Conservation (phyloP, 306 rosid genomes). For the Vachellia collinsii region DNA sequence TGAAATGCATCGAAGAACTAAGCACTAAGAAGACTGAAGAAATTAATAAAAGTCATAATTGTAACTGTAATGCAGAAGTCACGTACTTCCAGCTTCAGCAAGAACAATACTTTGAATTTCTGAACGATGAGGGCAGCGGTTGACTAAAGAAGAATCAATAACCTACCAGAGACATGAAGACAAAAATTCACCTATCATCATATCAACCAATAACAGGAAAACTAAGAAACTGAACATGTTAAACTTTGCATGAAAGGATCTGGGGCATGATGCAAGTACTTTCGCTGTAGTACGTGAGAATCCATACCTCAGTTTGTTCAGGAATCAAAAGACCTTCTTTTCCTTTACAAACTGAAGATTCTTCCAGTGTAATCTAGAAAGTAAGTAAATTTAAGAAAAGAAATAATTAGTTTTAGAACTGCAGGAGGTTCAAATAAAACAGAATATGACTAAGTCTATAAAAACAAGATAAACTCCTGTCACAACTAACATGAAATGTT, state of each 20-base stretch:
- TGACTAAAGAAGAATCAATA: constrained; percentile 51
- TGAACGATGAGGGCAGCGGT: constrained; percentile 92
- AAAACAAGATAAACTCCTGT: constrained; percentile 20
- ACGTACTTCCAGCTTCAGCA: constrained; percentile 73
- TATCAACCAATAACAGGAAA: constrained; percentile 24
- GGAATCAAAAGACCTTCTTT: constrained; percentile 86
- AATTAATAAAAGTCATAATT: constrained; percentile 1
- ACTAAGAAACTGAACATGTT: not conserved
- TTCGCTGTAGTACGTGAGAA: constrained; percentile 20
- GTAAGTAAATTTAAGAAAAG: constrained; percentile 24
- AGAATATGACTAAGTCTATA: not conserved
- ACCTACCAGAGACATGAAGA: constrained; percentile 49
- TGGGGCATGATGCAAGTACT: constrained; percentile 20
- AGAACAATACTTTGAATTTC: constrained; percentile 88
- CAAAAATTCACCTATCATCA: not conserved
- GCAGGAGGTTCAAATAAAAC: not conserved
- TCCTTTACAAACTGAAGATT: constrained; percentile 64
- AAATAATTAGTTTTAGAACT: constrained; percentile 22
- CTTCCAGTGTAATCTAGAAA: constrained; percentile 60
- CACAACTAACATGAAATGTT: constrained; percentile 16
- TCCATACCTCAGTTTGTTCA: constrained; percentile 58
- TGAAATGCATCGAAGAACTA: not conserved
- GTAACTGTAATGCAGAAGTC: constrained; percentile 24
- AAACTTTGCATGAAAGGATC: not conserved
- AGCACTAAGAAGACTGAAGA: constrained; percentile 10